Conservation (phyloP, 345 rosid species). For the Kandelia obovata region DNA sequence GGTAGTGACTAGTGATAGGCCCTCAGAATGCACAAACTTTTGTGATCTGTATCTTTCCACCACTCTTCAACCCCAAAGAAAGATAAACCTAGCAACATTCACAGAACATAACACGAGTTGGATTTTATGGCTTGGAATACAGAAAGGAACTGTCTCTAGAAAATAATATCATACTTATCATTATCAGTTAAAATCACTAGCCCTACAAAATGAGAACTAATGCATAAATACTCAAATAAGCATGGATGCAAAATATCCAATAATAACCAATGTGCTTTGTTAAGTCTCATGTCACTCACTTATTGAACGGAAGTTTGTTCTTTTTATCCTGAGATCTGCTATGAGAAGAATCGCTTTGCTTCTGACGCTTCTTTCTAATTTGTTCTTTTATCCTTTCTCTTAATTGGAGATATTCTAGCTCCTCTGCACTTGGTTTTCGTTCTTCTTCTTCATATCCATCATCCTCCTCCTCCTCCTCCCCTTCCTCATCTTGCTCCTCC, state of each 20-base stretch:
- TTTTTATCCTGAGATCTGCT: slow-evolving; percentile 40
- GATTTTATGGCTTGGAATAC: not conserved
- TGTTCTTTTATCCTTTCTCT: slow-evolving; percentile 65
- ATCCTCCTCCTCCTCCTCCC: slow-evolving; percentile 35
- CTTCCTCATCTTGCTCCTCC: slow-evolving; percentile 33
- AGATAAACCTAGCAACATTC: not conserved
- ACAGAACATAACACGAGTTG: not conserved
- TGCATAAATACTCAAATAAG: not conserved
- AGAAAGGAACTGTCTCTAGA: not conserved
- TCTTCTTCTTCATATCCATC: slow-evolving; percentile 39
- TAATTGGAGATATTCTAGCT: slow-evolving; percentile 54
- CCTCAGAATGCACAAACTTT: too few relatives aligned
- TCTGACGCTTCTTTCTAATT: slow-evolving; percentile 50
- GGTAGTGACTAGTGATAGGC: too few relatives aligned
- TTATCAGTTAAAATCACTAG: not conserved
- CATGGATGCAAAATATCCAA: not conserved
- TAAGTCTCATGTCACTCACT: slow-evolving; percentile 39
- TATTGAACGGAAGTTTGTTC: slow-evolving; percentile 48
- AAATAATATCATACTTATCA: not conserved
- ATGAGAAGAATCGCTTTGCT: slow-evolving; percentile 35
- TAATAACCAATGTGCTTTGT: too few relatives aligned
- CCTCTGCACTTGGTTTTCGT: slow-evolving; percentile 56
- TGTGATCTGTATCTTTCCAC: too few relatives aligned
- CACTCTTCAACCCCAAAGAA: not conserved
- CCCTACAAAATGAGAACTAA: not conserved